Evolutionary conservation across 2,329 filamentous ascomycete genomes (phyloP).

Genomic region (Beauveria bassiana): DNA sequence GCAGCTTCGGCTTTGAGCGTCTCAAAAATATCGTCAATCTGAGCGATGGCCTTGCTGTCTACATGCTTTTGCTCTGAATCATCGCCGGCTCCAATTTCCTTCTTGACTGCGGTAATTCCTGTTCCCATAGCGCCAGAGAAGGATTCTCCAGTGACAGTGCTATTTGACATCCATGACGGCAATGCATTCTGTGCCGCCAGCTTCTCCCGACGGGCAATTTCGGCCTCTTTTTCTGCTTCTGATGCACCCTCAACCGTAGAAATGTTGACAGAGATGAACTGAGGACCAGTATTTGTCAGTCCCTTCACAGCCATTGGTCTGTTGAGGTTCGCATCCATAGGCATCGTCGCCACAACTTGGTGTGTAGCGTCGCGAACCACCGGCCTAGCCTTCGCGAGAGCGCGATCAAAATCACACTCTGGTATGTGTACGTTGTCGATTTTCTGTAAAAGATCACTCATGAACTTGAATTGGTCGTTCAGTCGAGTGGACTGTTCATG

Average conservation of each 20-base stretch:
- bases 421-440: conserved; percentile 71
- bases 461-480: conserved; percentile 72
- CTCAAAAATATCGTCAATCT: conserved; percentile 61
- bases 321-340: conserved; percentile 44
- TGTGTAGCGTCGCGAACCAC: conserved; percentile 61
- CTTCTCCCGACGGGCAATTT: conserved; percentile 57
- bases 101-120: conserved; percentile 21
- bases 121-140: conserved; percentile 33
- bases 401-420: conserved; percentile 65
- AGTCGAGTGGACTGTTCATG: conserved; percentile 66
- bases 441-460: conserved; percentile 66
- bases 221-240: conserved; percentile 58
- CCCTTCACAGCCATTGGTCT: conserved; percentile 64
- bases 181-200: conserved; percentile 61
- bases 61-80: conserved; percentile 28
- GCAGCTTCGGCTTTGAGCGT: conserved; percentile 53
- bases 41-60: conserved; percentile 45
- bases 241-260: conserved; percentile 58
- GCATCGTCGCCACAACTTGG: conserved; percentile 52
- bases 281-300: conserved; percentile 56
- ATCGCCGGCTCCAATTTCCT: conserved; percentile 41
- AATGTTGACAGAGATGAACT: conserved; percentile 63
- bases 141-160: conserved; percentile 58
- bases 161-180: conserved; percentile 64
- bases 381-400: conserved; percentile 53